Evolutionary conservation across 2,329 filamentous ascomycete genomes (phyloP).

Genomic region (Stenocarpella maydis): DNA sequence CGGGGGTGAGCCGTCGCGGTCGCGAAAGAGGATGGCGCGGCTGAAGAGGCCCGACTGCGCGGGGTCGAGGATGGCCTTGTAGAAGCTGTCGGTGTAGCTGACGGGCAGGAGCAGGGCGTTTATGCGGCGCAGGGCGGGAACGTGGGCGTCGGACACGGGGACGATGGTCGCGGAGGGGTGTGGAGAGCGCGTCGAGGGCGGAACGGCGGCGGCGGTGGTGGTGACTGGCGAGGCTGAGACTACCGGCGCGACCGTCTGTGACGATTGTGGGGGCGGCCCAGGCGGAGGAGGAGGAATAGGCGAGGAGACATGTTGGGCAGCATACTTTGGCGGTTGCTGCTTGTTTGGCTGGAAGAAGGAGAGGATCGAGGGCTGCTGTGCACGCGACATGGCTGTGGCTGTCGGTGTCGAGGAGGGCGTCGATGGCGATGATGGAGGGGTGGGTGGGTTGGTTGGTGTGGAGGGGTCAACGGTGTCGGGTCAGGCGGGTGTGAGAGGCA

Average conservation of each 20-base stretch:
- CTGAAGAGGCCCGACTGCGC: slow-evolving; percentile 62
- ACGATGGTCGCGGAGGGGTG: slow-evolving; percentile 61
- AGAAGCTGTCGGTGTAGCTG: slow-evolving; percentile 71
- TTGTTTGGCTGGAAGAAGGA: slow-evolving; percentile 64
- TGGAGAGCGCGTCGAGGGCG: slow-evolving; percentile 47
- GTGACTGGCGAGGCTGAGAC: slow-evolving; percentile 39
- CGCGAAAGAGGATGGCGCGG: slow-evolving; percentile 66
- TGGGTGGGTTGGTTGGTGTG: neutral
- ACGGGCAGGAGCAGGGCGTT: slow-evolving; percentile 71
- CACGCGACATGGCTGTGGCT: slow-evolving; percentile 44
- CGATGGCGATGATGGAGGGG: neutral
- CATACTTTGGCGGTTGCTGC: slow-evolving; percentile 53
- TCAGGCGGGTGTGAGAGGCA: slow-evolving; percentile 3
- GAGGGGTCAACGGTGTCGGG: neutral
- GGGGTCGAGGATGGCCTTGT: slow-evolving; percentile 61
- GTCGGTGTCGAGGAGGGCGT: neutral
- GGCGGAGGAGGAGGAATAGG: slow-evolving; percentile 31
- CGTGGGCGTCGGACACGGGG: slow-evolving; percentile 57
- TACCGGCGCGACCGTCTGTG: slow-evolving; percentile 34
- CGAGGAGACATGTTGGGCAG: slow-evolving; percentile 39
- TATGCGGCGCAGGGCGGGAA: slow-evolving; percentile 68
- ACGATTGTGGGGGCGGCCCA: slow-evolving; percentile 33
- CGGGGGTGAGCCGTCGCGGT: slow-evolving; percentile 41
- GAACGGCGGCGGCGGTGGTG: slow-evolving; percentile 44
- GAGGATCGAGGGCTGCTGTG: slow-evolving; percentile 61